phyloP scores from a whole-genome alignment of 305 asterid species.

The Petunia hybrid region DNA sequence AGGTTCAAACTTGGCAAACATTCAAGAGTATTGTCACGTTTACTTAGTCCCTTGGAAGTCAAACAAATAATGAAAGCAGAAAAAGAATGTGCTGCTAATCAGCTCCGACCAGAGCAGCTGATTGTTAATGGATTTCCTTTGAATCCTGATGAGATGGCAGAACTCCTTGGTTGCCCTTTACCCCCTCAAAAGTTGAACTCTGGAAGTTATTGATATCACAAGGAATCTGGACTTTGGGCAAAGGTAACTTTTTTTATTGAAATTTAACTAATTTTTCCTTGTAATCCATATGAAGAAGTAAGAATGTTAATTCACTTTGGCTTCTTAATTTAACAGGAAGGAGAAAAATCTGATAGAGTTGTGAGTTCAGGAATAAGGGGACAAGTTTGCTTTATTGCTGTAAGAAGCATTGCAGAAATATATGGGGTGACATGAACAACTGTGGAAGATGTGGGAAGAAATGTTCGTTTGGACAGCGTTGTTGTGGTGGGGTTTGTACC shows the following conservation, averaged over 20 bases:
- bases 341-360: too few species aligned
- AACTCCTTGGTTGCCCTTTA: conserved; percentile 35
- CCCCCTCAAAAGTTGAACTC: conserved; percentile 43
- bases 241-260: conserved; percentile 44
- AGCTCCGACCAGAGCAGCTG: too few species aligned
- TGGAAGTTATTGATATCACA: conserved; percentile 46
- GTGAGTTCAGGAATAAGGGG: conserved; percentile 51
- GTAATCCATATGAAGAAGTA: too few species aligned
- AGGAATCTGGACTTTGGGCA: conserved; percentile 51
- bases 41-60: conserved; percentile 37
- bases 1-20: conserved; percentile 39
- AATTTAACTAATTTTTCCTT: too few species aligned
- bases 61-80: conserved; percentile 37
- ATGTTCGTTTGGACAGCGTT: conserved; percentile 52
- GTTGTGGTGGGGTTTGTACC: conserved; percentile 60
- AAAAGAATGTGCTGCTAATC: too few species aligned
- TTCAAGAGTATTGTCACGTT: conserved; percentile 36
- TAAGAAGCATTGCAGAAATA: conserved; percentile 64
- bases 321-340: too few species aligned
- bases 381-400: conserved; percentile 57
- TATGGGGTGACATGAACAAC: conserved; percentile 56
- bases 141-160: conserved; percentile 38
- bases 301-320: too few species aligned
- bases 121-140: too few species aligned
- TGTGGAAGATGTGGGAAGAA: conserved; percentile 57